Evolutionary conservation across 1,284 basidiomycete species (phyloP), one percentile per base, ranked within the genome.

Genomic region (Naganishia liquefaciens): DNA sequence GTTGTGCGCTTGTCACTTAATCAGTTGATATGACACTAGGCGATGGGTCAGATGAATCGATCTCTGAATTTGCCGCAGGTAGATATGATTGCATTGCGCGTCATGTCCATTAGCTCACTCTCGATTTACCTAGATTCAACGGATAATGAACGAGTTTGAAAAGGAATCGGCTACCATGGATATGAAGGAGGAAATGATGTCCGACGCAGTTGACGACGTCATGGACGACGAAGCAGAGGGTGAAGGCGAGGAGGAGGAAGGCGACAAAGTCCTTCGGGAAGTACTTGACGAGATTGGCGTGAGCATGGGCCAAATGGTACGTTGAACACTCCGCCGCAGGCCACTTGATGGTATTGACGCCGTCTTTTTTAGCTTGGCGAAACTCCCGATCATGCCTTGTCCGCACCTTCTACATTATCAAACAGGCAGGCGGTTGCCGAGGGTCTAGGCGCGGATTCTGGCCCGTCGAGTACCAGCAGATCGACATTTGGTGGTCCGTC

Each of bases 151-250:
- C 72, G 95, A 99, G 54, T 99, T 99, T 72, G 95, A 99, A 81
- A 89, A 88, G 73, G 96, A 99, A 80, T 95, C 89, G 69, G 87
- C 90, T 11, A 91, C 89, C 77, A 99, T 99, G 96, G 95, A 99
- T 79, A 99, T 99, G 96, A 99, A 98, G 80, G 96, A 98, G 80
- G 95, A 97, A 78, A 96, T 99, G 90, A 99, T 99, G 95, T 91
- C 89, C 43, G 96, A 99, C 68, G 90, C 94, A 1, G 90, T 99
- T 10, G 96, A 99, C 79, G 95, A 97, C 74, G 94, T 93, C 43
- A 98, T 99, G 93, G 93, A 96, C 73, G 90, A 91, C 55, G 91
- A 93, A 25, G 82, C 82, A 43, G 92, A 93, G 70, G 94, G 94
- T 60, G 94, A 96, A 63, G 83, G 82, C 7, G 83, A 85, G 78